These are phyloP conservation scores for Paecilomyces formosus DNA, from an alignment of 2,329 filamentous ascomycete species.

Conservation along the genomic window DNA sequence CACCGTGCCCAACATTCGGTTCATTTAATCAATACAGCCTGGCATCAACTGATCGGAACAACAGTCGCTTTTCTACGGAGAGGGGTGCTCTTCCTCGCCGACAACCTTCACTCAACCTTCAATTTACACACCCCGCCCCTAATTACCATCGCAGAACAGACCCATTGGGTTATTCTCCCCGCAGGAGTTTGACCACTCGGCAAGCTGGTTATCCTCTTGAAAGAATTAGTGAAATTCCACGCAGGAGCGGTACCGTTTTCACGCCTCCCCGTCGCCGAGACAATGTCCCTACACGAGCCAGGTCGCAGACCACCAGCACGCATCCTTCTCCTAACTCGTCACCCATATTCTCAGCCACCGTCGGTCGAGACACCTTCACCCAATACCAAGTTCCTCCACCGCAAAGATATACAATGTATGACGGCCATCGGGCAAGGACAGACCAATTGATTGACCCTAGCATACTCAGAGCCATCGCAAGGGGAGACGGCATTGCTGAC, in stretches of 20 bases:
- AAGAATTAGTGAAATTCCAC: constrained; percentile 16
- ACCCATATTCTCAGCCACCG: background rate
- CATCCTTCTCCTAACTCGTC: background rate
- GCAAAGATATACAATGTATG: constrained; percentile 15
- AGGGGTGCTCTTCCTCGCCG: constrained; percentile 12
- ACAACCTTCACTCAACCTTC: constrained; percentile 15
- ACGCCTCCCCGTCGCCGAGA: constrained; percentile 5
- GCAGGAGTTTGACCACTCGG: constrained; percentile 27
- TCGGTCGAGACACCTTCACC: background rate
- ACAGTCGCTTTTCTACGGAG: constrained; percentile 18
- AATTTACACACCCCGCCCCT: constrained; percentile 16
- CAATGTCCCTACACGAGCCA: background rate
- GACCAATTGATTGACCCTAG: constrained; percentile 15
- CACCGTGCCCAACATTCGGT: constrained; percentile 25
- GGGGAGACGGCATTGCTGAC: constrained; percentile 9
- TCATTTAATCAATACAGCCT: constrained; percentile 32
- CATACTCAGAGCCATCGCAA: background rate
- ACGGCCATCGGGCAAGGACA: constrained; percentile 11
- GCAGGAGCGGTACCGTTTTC: constrained; percentile 23
- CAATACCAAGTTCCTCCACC: constrained; percentile 10
- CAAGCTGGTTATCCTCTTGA: constrained; percentile 18
- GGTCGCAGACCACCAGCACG: background rate
- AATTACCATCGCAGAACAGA: constrained; percentile 15
- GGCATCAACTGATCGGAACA: constrained; percentile 21
- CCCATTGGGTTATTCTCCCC: constrained; percentile 17